Evolutionary conservation across 768 basidiomycete species (phyloP), one percentile per base, ranked within the genome.

Genomic region (Dioszegia aurantiaca): DNA sequence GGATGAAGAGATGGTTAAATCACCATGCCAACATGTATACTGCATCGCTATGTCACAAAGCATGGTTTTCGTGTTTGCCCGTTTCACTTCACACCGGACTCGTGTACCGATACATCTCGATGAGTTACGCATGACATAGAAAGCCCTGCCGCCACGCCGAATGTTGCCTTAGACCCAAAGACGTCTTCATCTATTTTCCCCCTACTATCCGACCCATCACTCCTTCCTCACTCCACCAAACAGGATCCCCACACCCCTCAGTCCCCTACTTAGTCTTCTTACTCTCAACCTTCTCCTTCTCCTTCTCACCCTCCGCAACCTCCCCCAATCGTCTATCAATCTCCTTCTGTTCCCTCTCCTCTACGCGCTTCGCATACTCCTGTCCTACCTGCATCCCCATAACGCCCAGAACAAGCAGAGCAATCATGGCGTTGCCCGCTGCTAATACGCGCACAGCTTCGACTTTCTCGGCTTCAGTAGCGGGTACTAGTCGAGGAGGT

Each of bases 371-470:
- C 27, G 87, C 88, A 70, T 87, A 92, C 79, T 89, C 90, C 71
- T 92, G 89, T 21, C 90, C 90, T 55, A 84, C 86, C 86, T 92
- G 78, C 72, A 75, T 69, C 54, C 62, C 48, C 47, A 65, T 67
- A 24, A 77, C 66, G 24, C 77, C 77, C 30, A 76, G n/a, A 0
- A 69, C 75, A 72, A 87, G 89, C 83, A 84, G 80, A 53, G 86
- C 85, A 53, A 90, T 86, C 59, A 97, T 86, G 47, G 88, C 83
- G 71, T 95, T 94, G 10, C 86, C 91, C 5, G 93, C 93, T 26
- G 87, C 84, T 23, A 94, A 80, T 4, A 95, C 81, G 52, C 83
- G 83, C 73, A 97, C 80, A 19, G 91, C 89, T 68, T 90, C 86
- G 58, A 88, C 75, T 63, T 83, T 84, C 74, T 90, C 88, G 19